A percentile compares a stretch with the other conserved stretches of the same genome.
Evolutionary conservation across 495 filamentous ascomycete species (phyloP).

Genomic region (Aspergillus ellipticus): DNA sequence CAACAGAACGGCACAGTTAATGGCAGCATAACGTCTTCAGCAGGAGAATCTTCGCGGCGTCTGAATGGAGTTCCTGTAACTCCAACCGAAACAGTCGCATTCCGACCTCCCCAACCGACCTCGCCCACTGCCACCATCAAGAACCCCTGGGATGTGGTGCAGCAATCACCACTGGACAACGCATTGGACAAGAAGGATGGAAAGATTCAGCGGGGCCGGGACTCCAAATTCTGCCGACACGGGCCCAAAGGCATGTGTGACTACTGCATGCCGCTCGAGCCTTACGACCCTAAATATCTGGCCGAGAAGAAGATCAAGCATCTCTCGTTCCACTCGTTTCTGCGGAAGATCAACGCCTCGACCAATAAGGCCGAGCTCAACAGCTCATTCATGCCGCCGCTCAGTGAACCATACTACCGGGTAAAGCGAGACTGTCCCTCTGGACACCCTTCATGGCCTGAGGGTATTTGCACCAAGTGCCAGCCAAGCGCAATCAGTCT

Average conservation of each 20-base stretch:
- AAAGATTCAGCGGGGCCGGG: conserved; percentile 76
- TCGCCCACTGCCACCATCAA: conserved; percentile 62
- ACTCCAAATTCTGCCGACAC: conserved; percentile 90
- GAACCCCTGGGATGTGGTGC: conserved; percentile 90
- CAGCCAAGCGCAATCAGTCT: conserved; percentile 96
- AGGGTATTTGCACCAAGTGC: conserved; percentile 98
- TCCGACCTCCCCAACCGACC: conserved; percentile 53
- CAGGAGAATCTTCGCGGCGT: conserved; percentile 38
- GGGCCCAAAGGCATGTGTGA: conserved; percentile 98
- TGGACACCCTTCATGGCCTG: conserved; percentile 88
- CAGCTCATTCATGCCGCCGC: conserved; percentile 90
- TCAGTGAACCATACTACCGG: conserved; percentile 90
- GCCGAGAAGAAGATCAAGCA: conserved; percentile 98
- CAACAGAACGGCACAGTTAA: conserved; percentile 48
- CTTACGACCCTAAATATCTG: conserved; percentile 82
- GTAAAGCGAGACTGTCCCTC: conserved; percentile 87
- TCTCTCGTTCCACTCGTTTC: conserved; percentile 89
- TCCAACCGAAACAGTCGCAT: conserved; percentile 61
- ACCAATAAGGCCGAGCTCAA: conserved; percentile 93
- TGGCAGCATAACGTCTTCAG: conserved; percentile 17
- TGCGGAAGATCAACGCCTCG: conserved; percentile 89
- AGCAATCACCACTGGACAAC: conserved; percentile 83
- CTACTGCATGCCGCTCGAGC: conserved; percentile 97
- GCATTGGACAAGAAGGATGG: conserved; percentile 84
- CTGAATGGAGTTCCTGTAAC: conserved; percentile 78